Conservation (phyloP, 805 yeast species). For the Saccharomycopsis oosterbeekiorum region DNA sequence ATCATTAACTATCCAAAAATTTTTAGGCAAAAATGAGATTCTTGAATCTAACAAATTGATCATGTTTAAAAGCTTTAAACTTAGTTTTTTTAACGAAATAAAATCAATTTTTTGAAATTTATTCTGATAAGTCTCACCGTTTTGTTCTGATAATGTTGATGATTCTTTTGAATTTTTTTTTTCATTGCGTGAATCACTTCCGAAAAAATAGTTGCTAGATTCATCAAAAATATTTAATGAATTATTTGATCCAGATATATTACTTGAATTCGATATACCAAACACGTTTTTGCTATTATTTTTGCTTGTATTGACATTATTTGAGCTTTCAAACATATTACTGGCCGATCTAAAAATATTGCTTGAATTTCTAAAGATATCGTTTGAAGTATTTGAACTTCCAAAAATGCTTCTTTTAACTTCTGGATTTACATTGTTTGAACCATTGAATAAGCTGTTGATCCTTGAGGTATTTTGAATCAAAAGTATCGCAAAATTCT, state of each 20-base stretch:
- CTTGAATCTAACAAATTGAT: constrained; percentile 59
- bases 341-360: neutral
- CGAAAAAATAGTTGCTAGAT: neutral
- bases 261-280: neutral
- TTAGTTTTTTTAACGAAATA: constrained; percentile 25
- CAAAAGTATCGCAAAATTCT: constrained; percentile 39
- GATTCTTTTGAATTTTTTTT: neutral
- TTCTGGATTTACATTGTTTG: neutral
- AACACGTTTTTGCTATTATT: neutral
- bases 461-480: constrained; percentile 30
- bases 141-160: neutral
- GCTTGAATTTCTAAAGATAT: constrained; percentile 12
- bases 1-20: constrained; percentile 44
- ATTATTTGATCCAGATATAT: neutral
- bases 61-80: constrained; percentile 51
- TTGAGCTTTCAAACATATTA: neutral
- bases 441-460: constrained; percentile 1
- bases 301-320: neutral
- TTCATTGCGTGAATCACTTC: neutral
- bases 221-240: neutral
- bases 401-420: neutral
- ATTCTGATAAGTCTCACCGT: neutral
- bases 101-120: constrained; percentile 8
- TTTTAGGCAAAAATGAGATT: constrained; percentile 37
- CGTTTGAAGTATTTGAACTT: constrained; percentile 2